Evolutionary conservation across 345 rosid genomes (phyloP).

Genomic region (Dipteronia dyeriana): DNA sequence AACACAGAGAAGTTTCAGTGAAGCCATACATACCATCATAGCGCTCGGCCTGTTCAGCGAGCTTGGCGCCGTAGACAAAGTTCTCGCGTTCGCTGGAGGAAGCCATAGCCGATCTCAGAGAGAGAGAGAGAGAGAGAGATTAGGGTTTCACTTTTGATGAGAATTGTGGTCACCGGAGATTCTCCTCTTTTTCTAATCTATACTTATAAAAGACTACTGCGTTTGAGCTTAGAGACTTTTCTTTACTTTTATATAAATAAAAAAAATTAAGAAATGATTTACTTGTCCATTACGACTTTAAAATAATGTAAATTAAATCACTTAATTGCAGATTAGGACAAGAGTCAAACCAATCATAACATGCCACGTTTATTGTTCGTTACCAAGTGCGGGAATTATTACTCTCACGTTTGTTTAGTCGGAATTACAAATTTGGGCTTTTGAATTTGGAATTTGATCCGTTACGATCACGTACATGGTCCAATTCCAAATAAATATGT

Average conservation of each 20-base stretch:
- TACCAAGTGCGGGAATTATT: neutral
- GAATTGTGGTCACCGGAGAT: neutral
- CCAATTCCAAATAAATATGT: neutral
- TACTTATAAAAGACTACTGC: neutral
- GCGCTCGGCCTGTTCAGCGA: conserved; percentile 56
- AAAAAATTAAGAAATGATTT: neutral
- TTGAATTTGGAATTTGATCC: too few relatives aligned
- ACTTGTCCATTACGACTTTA: conserved; percentile 8
- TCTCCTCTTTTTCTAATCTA: neutral
- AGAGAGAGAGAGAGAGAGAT: neutral
- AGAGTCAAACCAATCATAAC: neutral
- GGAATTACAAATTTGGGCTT: neutral
- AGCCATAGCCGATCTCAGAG: conserved; percentile 32
- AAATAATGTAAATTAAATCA: neutral
- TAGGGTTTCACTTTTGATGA: conserved; percentile 11
- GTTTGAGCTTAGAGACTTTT: neutral
- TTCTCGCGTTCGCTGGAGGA: conserved; percentile 33
- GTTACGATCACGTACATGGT: neutral
- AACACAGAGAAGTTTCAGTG: neutral
- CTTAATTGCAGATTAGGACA: neutral
- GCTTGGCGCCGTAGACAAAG: conserved; percentile 52
- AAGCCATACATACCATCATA: conserved; percentile 38
- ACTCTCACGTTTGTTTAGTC: neutral
- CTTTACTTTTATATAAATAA: neutral
- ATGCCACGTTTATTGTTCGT: conserved; percentile 4